Evolutionary conservation across 2,329 filamentous ascomycete genomes (phyloP).

Genomic region (Dothidotthia symphoricarpi): DNA sequence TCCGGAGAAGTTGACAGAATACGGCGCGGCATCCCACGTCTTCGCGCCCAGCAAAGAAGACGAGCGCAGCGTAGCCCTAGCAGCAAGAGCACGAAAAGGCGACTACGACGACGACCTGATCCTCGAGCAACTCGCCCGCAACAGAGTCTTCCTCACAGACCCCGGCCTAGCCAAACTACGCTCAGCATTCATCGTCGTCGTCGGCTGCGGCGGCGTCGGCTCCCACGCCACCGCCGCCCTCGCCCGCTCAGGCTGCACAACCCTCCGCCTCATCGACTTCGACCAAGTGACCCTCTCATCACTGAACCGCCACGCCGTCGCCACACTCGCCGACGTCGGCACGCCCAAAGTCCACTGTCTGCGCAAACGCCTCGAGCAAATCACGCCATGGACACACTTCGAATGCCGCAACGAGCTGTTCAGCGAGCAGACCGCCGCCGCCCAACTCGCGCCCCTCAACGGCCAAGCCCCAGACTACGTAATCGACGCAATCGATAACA

Average conservation of each 20-base stretch:
- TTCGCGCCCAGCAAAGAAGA: conserved; percentile 53
- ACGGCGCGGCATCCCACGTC: conserved; percentile 54
- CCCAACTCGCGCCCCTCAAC: conserved; percentile 67
- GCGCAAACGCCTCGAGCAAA: conserved; percentile 73
- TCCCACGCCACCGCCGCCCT: conserved; percentile 87
- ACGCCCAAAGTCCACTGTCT: conserved; percentile 88
- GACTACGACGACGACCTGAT: conserved; percentile 76
- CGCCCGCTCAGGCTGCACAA: conserved; percentile 83
- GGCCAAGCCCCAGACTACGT: conserved; percentile 75
- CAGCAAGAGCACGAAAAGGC: conserved; percentile 59
- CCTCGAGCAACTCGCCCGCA: conserved; percentile 89
- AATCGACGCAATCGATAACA: conserved; percentile 98
- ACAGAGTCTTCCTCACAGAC: conserved; percentile 84
- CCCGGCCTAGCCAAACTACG: conserved; percentile 78
- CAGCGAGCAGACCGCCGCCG: conserved; percentile 62
- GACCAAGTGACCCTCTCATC: conserved; percentile 96
- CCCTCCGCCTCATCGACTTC: conserved; percentile 87
- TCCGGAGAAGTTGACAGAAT: conserved; percentile 59
- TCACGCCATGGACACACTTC: conserved; percentile 88
- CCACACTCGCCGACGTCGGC: conserved; percentile 89
- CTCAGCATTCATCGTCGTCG: conserved; percentile 78
- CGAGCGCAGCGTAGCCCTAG: conserved; percentile 57
- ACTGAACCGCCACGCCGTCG: conserved; percentile 92
- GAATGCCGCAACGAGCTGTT: conserved; percentile 86
- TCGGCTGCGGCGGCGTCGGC: conserved; percentile 91